phyloP scores from a whole-genome alignment of 441 rosid genomes.

The Gossypium davidsonii region DNA sequence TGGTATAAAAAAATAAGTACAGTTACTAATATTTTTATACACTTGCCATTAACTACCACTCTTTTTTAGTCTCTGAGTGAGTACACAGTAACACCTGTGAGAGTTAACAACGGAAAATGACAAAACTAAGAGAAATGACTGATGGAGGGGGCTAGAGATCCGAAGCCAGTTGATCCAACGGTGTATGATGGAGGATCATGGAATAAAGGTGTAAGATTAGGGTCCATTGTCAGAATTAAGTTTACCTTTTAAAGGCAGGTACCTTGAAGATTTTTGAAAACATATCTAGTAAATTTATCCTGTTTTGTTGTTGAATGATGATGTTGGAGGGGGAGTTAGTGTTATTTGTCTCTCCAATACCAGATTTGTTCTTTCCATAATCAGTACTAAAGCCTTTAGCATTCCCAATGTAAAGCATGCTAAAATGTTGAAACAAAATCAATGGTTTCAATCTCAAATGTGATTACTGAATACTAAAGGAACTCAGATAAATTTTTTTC shows the following conservation, averaged over 20 bases:
- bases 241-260: not conserved
- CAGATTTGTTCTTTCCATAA: not conserved
- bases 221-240: not conserved
- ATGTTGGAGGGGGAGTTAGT: not conserved
- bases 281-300: not conserved
- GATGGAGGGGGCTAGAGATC: not conserved
- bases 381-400: not conserved
- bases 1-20: not conserved
- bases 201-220: not conserved
- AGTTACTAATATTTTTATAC: not conserved
- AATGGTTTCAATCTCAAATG: not conserved
- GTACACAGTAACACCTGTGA: not conserved
- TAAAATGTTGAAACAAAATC: not conserved
- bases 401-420: not conserved
- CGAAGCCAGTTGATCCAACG: conserved; percentile 1
- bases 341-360: not conserved
- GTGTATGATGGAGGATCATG: not conserved
- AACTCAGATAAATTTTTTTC: no score
- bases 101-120: not conserved
- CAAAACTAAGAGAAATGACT: not conserved
- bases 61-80: not conserved
- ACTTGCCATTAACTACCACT: not conserved
- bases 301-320: not conserved
- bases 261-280: not conserved
- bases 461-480: no score